These are phyloP conservation scores for Podaxis sp. DNA, from an alignment of 768 basidiomycete species.

Conservation along the genomic window DNA sequence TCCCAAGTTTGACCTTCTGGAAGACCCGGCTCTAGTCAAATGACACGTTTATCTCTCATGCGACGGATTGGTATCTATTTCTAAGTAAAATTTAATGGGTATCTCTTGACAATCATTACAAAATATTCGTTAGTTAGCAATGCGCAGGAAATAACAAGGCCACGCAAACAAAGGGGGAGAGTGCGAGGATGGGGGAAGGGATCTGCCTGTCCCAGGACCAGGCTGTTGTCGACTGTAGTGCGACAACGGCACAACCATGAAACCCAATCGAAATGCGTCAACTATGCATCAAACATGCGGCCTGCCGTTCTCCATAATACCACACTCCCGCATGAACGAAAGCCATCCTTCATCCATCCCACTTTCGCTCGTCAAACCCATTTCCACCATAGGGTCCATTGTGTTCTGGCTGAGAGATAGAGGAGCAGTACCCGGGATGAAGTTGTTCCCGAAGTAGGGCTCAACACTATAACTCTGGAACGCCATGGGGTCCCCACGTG, in stretches of 20 bases:
- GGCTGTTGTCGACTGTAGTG: neutral
- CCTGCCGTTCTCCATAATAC: slow-evolving; percentile 38
- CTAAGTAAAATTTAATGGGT: neutral
- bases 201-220: neutral
- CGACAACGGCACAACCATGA: neutral
- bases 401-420: slow-evolving; percentile 22
- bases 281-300: slow-evolving; percentile 5
- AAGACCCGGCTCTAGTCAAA: neutral
- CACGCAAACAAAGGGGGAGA: neutral
- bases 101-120: neutral
- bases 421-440: slow-evolving; percentile 3
- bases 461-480: slow-evolving; percentile 4
- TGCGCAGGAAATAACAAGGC: neutral
- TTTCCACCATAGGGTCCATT: slow-evolving; percentile 34
- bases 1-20: neutral
- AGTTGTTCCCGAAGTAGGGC: neutral
- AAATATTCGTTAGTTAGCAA: neutral
- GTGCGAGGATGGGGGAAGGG: neutral
- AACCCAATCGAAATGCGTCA: neutral
- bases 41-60: neutral
- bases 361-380: slow-evolving; percentile 44
- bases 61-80: neutral
- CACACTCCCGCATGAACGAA: slow-evolving; percentile 50
- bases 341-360: slow-evolving; percentile 50
- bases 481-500: neutral